Conservation (phyloP, 345 rosid species). For the Microthlaspi erraticum region DNA sequence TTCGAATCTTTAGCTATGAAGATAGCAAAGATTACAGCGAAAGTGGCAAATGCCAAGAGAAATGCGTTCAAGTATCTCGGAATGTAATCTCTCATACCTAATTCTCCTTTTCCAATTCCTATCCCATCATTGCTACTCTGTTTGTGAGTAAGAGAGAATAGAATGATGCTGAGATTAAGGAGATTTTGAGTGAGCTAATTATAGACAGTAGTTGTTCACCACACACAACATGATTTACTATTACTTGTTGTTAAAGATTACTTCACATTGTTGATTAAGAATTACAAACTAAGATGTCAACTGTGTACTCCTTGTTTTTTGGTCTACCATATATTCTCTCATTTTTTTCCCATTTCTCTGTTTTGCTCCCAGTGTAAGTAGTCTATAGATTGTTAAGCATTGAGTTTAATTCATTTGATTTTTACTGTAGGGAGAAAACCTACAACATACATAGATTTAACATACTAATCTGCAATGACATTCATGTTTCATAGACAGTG, state of each 20-base stretch:
- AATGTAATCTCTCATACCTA: constrained; percentile 40
- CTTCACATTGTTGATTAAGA: constrained; percentile 1
- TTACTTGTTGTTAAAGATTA: neutral
- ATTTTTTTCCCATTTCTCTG: neutral
- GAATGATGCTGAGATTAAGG: constrained; percentile 32
- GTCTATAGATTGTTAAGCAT: too few species aligned
- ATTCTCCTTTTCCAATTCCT: constrained; percentile 5
- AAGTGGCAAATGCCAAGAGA: constrained; percentile 43
- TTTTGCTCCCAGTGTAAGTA: neutral
- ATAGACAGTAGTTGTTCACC: constrained; percentile 16
- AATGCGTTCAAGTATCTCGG: constrained; percentile 42
- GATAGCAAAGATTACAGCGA: constrained; percentile 38
- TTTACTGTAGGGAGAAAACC: too few species aligned
- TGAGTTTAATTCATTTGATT: too few species aligned
- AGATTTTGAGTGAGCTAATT: constrained; percentile 26
- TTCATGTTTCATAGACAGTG: too few species aligned
- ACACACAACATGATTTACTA: neutral
- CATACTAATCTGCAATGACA: too few species aligned
- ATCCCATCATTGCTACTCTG: neutral
- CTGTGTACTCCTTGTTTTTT: constrained; percentile 13
- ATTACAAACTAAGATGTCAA: neutral
- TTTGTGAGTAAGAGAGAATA: neutral
- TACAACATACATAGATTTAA: too few species aligned
- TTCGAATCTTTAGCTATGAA: constrained; percentile 32
- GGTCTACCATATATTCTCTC: constrained; percentile 12